phyloP scores from a whole-genome alignment of 305 asterid genomes.

The Rubia tinctorum region DNA sequence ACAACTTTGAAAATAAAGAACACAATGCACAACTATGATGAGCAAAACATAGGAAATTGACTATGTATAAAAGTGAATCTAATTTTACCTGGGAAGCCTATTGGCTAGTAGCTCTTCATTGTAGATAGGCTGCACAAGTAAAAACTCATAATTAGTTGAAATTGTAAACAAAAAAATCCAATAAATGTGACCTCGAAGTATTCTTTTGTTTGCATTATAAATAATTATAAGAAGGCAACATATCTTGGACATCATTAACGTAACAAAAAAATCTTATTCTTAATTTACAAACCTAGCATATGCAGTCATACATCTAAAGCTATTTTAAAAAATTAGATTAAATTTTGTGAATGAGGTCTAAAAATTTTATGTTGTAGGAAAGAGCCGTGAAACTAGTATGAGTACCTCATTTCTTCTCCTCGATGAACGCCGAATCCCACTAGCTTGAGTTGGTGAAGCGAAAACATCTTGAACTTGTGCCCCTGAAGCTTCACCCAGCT shows the following conservation, averaged over 20 bases:
- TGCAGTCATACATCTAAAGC: background rate
- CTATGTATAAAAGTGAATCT: background rate
- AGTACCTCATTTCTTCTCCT: background rate
- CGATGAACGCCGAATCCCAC: too few relatives aligned
- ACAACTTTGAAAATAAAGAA: too few relatives aligned
- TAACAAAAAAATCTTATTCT: too few relatives aligned
- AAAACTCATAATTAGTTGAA: background rate
- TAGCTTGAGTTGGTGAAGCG: too few relatives aligned
- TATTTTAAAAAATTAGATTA: too few relatives aligned
- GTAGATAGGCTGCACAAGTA: background rate
- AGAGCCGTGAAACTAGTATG: background rate
- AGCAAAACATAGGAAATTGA: background rate
- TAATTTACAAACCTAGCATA: background rate
- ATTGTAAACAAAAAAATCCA: background rate
- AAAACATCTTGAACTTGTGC: background rate
- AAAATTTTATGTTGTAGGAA: background rate
- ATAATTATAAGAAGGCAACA: background rate
- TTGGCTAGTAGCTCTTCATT: background rate
- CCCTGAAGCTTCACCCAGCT: background rate
- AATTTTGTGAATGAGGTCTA: background rate
- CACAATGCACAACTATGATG: background rate
- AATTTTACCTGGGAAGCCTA: background rate
- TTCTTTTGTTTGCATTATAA: background rate
- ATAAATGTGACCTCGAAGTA: background rate
- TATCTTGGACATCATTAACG: background rate